Evolutionary conservation across 2,329 filamentous ascomycete genomes (phyloP), one percentile per base, ranked within the genome.

Genomic region (Verruconis gallopava): DNA sequence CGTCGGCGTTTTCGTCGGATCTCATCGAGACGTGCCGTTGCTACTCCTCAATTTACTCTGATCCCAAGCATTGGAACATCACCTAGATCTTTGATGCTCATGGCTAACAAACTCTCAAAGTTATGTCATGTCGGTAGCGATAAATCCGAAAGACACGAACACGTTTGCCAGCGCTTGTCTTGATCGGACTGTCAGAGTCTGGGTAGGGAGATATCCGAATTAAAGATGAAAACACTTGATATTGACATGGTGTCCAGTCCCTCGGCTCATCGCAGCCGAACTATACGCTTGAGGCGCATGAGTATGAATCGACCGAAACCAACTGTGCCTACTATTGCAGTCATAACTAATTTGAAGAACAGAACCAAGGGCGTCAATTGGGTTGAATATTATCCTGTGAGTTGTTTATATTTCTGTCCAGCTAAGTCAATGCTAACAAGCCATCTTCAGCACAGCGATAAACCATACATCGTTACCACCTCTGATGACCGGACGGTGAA

Each of bases 401-500:
- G 98, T 65, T 85, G 94, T 57, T 88, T 98, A 53, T 91, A 98
- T 58, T 98, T 79, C 58, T 80, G 79, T 53, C 76, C 76, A 4
- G n/a, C n/a, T n/a, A n/a, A n/a, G n/a, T n/a, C n/a, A n/a, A n/a
- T n/a, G n/a, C n/a, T n/a, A n/a, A n/a, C n/a, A n/a, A n/a, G n/a
- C n/a, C n/a, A n/a, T n/a, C n/a, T n/a, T n/a, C n/a, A n/a, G 9
- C 73, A 77, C 48, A 72, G 72, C 19, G 76, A 80, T 59, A 80
- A 80, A 57, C 76, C 76, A 28, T 96, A 98, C 57, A 79, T 98
- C 36, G 79, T 98, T 49, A 98, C 91, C 18, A 95, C 89, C 12
- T 94, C 86, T 5, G 91, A 98, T 60, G 91, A 96, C 63, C 79
- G 85, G 54, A 96, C 89, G 1, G 85, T 96, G 53, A 96, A 96